Evolutionary conservation across 2,329 filamentous ascomycete species (phyloP).

Genomic region (Nothophoma quercina): DNA sequence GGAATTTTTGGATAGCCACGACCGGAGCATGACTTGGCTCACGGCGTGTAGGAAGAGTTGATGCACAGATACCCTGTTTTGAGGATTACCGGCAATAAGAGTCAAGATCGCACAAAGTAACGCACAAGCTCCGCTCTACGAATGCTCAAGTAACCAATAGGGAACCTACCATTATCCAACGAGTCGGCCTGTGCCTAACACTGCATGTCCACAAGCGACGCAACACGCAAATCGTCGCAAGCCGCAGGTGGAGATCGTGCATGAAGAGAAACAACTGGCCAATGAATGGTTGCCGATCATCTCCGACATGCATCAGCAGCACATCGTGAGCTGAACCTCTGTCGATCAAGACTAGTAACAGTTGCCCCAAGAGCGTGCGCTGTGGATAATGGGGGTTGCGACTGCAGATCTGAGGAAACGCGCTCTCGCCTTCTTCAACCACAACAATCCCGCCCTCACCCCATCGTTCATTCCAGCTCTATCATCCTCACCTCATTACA

Average conservation of each 20-base stretch:
- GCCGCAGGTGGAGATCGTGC: conserved; percentile 4
- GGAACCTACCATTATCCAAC: not conserved
- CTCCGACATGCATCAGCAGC: conserved; percentile 13
- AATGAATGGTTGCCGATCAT: conserved; percentile 6
- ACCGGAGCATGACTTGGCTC: too few species aligned
- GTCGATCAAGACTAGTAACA: conserved; percentile 7
- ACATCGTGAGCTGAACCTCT: conserved; percentile 10
- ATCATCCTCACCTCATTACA: not conserved
- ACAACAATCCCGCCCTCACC: too few species aligned
- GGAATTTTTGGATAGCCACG: too few species aligned
- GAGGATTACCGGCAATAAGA: too few species aligned
- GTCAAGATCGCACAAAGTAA: too few species aligned
- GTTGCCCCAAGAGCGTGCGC: conserved; percentile 1
- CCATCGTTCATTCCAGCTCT: not conserved
- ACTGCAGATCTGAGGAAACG: not conserved
- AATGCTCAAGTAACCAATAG: not conserved
- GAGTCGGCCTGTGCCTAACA: not conserved
- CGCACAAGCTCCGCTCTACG: too few species aligned
- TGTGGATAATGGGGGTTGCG: not conserved
- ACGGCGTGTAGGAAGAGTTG: too few species aligned
- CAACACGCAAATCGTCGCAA: not conserved
- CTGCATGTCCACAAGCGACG: not conserved
- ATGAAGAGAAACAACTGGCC: conserved; percentile 1
- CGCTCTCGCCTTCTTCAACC: not conserved
- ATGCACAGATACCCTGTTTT: too few species aligned